Evolutionary conservation across 306 rosid species (phyloP), one percentile per base, ranked within the genome.

Genomic region (Vigna radiata): DNA sequence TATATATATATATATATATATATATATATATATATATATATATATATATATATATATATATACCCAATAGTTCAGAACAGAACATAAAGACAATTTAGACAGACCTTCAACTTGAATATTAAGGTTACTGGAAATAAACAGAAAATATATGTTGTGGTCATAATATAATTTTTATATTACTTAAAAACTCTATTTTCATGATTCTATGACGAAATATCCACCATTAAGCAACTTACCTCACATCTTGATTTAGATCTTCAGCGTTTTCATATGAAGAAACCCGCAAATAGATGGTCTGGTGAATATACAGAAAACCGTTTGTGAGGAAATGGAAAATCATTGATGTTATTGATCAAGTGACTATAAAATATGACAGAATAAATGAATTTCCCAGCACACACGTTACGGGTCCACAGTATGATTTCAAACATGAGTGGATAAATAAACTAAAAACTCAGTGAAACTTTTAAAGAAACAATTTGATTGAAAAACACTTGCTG

Each of bases 231-330:
- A 13, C 63, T 76, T 80, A 92, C 98, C 90, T 87, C 81, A 84
- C 82, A 84, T 95, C 97, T 85, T 73, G 81, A 50, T 56, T 89
- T 36, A 95, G 81, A 88, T 90, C 97, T 66, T 87, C 89, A 37
- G 93, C 83, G 21, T 72, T 53, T 81, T 89, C 90, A 60, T 95
- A 95, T 39, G 93, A 84, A 69, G 90, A 64, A 65, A 85, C 77
- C 71, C 97, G 81, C 83, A 80, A 78, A 71, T 77, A 89, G 78
- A 94, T 81, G 69, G 93, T 90, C 98, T 94, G 85, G 80, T 62
- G 46, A 64, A 79, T 65, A 86, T 47, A 49, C 21, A 66, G 68
- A 6, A 23, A 73, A 83, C 61, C 53, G 59, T 44, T 76, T 72
- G 56, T 68, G 69, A 77, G 68, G 70, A 73, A 77, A 65, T 36